These are phyloP conservation scores for Trichomonas gallinae DNA, from an alignment of 208 protist species.

Conservation along the genomic window DNA sequence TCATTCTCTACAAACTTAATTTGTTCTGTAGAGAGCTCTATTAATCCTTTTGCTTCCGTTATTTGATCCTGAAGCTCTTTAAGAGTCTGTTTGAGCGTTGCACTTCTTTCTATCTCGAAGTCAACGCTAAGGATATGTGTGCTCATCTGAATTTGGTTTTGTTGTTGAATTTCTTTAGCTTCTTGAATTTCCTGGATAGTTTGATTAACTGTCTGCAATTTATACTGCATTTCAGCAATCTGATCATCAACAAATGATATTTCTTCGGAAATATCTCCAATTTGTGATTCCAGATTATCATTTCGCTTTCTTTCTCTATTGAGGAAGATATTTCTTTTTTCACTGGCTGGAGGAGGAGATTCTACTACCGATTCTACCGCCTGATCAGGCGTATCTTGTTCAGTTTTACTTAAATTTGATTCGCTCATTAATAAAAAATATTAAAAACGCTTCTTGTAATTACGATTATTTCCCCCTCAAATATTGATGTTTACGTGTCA, in stretches of 20 bases:
- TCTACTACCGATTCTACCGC: not conserved
- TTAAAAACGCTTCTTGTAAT: too few species aligned
- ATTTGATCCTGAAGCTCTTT: not conserved
- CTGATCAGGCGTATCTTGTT: too few species aligned
- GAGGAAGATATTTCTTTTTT: not conserved
- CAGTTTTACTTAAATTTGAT: too few species aligned
- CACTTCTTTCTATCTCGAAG: not conserved
- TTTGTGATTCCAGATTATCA: not conserved
- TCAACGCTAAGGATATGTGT: not conserved
- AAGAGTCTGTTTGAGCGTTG: not conserved
- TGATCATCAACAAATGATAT: not conserved
- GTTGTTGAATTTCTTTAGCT: not conserved
- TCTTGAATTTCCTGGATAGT: not conserved
- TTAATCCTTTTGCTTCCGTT: not conserved
- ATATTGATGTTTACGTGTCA: too few species aligned
- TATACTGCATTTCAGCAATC: not conserved
- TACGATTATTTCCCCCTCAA: too few species aligned
- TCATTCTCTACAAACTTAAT: not conserved
- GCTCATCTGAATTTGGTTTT: not conserved
- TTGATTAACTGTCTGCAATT: not conserved
- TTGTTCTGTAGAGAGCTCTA: not conserved
- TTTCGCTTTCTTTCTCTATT: not conserved
- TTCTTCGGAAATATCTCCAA: not conserved
- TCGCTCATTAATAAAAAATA: too few species aligned
- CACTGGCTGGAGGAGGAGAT: not conserved